Base-by-base conservation (phyloP, 2,329 filamentous ascomycete genomes). In the Davidsoniella eucalypti region DNA sequence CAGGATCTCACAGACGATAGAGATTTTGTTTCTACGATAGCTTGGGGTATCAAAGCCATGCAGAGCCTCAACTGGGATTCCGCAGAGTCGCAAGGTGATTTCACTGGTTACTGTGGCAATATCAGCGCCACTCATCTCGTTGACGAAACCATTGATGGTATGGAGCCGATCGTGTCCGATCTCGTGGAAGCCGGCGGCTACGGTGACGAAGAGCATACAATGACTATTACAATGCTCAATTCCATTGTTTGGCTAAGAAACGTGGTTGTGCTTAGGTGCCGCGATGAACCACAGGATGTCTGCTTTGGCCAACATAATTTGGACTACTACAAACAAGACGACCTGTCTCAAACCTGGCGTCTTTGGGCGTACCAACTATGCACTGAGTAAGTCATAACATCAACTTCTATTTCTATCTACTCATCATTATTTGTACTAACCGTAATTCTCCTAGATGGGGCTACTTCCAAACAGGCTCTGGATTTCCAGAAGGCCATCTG, bases 401-500 rank as follows among this genome's bases (percentile, higher is more conserved):
- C 23, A n/a, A 4, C 5, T 18, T 17, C 7, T 14, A 21, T 25
- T 6, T 37, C 12, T 14, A n/a, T n/a, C 16, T 33, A 29, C 33
- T 6, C n/a, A 18, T 0, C 26, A 21, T 3, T 1, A 14, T 2
- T 36, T 3, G n/a, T 9, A 38, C 56, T 58, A 49, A 58, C 46
- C 47, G 4, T 12, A 10, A 33, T 12, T 33, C 44, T 52, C 53
- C 16, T 12, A 74, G 77, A 71, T 92, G 84, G 84, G 86, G 85
- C 8, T 92, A 77, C 64, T 76, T 88, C 46, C 75, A 81, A 56
- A 86, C 82, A 0, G 85, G 86, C 44, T 80, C 76, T 4, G 76
- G 79, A 23, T 78, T 80, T 0, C 85, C 85, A 0, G 57, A 66
- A 0, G 66, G 75, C 52, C 71, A 78, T 49, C 71, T 81, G 1